Conservation (phyloP, 768 basidiomycete species). For the Cyclocybe aegerita region DNA sequence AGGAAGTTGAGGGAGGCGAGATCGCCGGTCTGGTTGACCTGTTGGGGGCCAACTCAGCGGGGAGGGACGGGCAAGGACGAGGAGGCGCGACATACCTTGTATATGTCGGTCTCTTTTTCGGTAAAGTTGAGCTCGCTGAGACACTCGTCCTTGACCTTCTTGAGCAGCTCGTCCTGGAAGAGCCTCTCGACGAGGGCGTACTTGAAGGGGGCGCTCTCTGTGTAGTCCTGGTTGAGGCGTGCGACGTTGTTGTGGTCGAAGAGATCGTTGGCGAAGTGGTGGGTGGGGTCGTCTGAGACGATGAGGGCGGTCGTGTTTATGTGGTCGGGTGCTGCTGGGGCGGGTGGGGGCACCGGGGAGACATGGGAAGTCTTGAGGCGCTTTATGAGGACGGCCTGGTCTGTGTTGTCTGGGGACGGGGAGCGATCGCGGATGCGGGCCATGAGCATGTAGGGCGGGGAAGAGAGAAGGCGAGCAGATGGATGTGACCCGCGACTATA, state of each 20-base stretch:
- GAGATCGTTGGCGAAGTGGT: slow-evolving; percentile 51
- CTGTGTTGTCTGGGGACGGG: slow-evolving; percentile 33
- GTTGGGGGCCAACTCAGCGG: not conserved
- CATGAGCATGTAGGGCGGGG: slow-evolving; percentile 3
- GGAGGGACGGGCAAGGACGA: not conserved
- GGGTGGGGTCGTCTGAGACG: slow-evolving; percentile 29
- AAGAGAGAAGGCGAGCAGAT: no score
- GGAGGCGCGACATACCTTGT: slow-evolving; percentile 61
- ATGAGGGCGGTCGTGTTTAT: slow-evolving; percentile 15
- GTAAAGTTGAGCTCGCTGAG: slow-evolving; percentile 76
- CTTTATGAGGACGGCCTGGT: slow-evolving; percentile 22
- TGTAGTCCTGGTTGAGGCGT: slow-evolving; percentile 55
- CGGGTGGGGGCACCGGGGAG: slow-evolving; percentile 2
- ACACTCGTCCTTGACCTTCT: slow-evolving; percentile 83
- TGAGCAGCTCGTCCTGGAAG: slow-evolving; percentile 81
- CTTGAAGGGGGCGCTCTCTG: slow-evolving; percentile 69
- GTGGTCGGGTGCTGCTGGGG: slow-evolving; percentile 13
- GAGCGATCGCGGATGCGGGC: slow-evolving; percentile 47
- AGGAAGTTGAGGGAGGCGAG: slow-evolving; percentile 91
- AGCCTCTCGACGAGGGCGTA: slow-evolving; percentile 79
- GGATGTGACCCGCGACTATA: no score
- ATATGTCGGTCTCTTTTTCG: slow-evolving; percentile 98
- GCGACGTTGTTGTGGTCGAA: slow-evolving; percentile 59
- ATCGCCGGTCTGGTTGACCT: slow-evolving; percentile 98
- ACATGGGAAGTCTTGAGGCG: slow-evolving; percentile 28